phyloP scores from a whole-genome alignment of 805 yeast species.

The Saccharomycopsis fermentans region DNA sequence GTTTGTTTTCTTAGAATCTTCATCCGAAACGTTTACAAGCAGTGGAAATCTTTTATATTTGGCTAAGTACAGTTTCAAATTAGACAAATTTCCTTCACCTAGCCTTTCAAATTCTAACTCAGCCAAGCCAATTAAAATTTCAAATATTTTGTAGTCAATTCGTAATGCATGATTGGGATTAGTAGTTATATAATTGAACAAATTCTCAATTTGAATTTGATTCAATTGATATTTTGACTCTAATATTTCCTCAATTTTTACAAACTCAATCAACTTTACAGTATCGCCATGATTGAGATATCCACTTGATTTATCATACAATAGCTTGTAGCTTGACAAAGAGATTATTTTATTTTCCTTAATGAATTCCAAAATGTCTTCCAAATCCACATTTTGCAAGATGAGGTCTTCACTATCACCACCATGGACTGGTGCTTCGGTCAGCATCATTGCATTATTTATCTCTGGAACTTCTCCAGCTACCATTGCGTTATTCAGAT shows the following conservation, averaged over 20 bases:
- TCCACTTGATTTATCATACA: conserved; percentile 3
- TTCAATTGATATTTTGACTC: conserved; percentile 13
- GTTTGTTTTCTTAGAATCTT: background rate
- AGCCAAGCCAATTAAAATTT: conserved; percentile 31
- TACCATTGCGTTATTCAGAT: background rate
- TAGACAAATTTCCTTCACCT: conserved; percentile 35
- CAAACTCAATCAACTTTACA: conserved; percentile 11
- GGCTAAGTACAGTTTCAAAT: conserved; percentile 24
- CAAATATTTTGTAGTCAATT: conserved; percentile 13
- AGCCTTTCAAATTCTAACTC: conserved; percentile 33
- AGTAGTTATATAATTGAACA: conserved; percentile 11
- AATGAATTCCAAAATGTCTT: background rate
- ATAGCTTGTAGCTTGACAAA: conserved; percentile 6
- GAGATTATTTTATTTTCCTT: background rate
- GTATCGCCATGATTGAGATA: background rate
- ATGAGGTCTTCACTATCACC: conserved; percentile 10
- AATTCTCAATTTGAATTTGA: conserved; percentile 15
- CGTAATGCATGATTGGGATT: conserved; percentile 9
- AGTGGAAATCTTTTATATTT: background rate
- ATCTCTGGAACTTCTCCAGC: too few species aligned
- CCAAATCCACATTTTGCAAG: conserved; percentile 12
- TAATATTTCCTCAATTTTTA: conserved; percentile 5
- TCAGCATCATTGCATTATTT: too few species aligned
- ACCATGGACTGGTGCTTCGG: background rate
- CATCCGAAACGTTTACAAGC: background rate